Percentiles rank a stretch among this genome's conserved stretches.
Conservation (phyloP, 2,329 filamentous ascomycete species). For the Talaromyces sp. region DNA sequence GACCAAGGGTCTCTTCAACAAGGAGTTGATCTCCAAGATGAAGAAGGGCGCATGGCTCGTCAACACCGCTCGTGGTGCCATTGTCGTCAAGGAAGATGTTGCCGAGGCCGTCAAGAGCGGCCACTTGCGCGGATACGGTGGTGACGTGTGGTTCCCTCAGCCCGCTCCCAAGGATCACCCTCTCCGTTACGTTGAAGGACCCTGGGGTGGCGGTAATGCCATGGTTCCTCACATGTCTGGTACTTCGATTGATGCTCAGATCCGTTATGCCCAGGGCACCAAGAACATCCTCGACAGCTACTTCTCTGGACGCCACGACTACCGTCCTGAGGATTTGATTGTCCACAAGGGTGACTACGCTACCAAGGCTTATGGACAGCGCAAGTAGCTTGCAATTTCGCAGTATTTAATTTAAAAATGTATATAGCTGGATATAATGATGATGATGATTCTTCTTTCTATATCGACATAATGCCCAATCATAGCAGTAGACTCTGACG, state of each 20-base stretch:
- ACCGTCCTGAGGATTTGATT: conserved; percentile 86
- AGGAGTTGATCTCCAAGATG: conserved; percentile 98
- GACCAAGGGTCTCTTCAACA: conserved; percentile 95
- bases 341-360: conserved; percentile 87
- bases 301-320: conserved; percentile 82
- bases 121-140: conserved; percentile 58
- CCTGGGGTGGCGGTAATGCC: conserved; percentile 94
- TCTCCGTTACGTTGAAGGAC: conserved; percentile 88
- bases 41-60: conserved; percentile 96
- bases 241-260: conserved; percentile 96
- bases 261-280: conserved; percentile 80
- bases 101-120: conserved; percentile 87
- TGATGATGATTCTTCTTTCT: background rate
- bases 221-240: conserved; percentile 99
- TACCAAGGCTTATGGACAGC: conserved; percentile 87
- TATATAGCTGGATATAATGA: background rate
- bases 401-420: background rate
- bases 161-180: conserved; percentile 90
- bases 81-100: conserved; percentile 99
- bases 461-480: background rate
- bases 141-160: conserved; percentile 84
- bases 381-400: conserved; percentile 31
- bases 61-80: conserved; percentile 98
- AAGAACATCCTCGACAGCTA: conserved; percentile 91
- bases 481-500: background rate